Evolutionary conservation across 2,329 filamentous ascomycete species (phyloP).

Genomic region (Claviceps maximensis): DNA sequence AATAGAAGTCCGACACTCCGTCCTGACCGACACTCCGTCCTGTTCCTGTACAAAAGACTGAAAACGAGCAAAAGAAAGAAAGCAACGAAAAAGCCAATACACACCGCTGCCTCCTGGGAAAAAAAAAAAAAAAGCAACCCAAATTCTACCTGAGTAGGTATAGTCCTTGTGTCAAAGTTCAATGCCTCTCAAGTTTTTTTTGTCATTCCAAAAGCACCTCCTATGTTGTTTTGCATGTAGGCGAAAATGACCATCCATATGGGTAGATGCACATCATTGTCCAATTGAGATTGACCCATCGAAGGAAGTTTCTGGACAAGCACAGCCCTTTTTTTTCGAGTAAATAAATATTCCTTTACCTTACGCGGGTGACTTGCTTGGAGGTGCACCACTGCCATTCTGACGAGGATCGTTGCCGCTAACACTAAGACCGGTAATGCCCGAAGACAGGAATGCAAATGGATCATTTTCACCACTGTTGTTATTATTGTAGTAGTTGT

Average conservation of each 20-base stretch:
- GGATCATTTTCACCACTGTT: slow-evolving; percentile 60
- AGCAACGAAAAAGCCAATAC: slow-evolving; percentile 19
- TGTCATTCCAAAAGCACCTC: slow-evolving; percentile 27
- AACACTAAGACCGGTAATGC: slow-evolving; percentile 60
- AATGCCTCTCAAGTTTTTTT: slow-evolving; percentile 31
- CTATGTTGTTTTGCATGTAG: slow-evolving; percentile 6
- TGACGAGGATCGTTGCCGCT: slow-evolving; percentile 50
- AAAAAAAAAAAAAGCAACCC: slow-evolving; percentile 18
- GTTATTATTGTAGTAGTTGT: slow-evolving; percentile 36
- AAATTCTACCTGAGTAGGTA: slow-evolving; percentile 23
- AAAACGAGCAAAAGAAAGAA: slow-evolving; percentile 1
- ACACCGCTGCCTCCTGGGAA: slow-evolving; percentile 18
- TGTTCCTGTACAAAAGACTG: slow-evolving; percentile 10
- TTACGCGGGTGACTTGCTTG: slow-evolving; percentile 48
- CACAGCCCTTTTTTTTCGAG: slow-evolving; percentile 5
- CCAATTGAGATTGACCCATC: slow-evolving; percentile 12
- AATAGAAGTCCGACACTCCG: slow-evolving; percentile 26
- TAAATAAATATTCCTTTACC: background rate
- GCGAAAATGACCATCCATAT: slow-evolving; percentile 15
- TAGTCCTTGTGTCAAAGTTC: slow-evolving; percentile 27
- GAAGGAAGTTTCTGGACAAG: slow-evolving; percentile 14
- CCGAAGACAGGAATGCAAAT: slow-evolving; percentile 65
- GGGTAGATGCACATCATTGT: slow-evolving; percentile 11
- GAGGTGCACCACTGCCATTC: slow-evolving; percentile 44
- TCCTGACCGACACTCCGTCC: slow-evolving; percentile 27